Evolutionary conservation across 1,284 basidiomycete genomes (phyloP), one percentile per base, ranked within the genome.

Genomic region (Phylloporus sp.): DNA sequence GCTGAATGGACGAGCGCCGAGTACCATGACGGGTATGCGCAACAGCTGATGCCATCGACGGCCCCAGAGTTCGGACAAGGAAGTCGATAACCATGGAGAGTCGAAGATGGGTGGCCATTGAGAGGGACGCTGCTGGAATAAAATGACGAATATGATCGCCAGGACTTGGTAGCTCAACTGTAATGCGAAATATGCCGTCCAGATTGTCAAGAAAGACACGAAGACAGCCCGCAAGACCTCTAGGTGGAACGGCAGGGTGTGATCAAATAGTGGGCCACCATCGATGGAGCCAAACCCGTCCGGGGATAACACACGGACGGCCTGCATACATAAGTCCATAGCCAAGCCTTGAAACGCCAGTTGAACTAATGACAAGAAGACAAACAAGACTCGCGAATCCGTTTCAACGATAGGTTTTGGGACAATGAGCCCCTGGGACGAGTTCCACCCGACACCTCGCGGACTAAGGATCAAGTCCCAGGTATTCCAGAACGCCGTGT

Each of bases 251-350:
- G 84, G 75, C 3, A 85, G 73, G 12, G 76, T 70, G 15, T 70
- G 53, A 68, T 86, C 81, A 70, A 84, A 87, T 44, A 90, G 83
- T 32, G 82, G 79, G 10, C 80, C 81, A 15, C 74, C 72, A 11
- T 53, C 24, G 29, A 50, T 13, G 0, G 73, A 69, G 22, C 62
- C 64, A 44, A 74, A 62, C 12, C 61, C 59, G 34, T 67, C 63
- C 0, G 71, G 72, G 32, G 66, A 68, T 12, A 66, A 31, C 12
- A 60, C 29, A n/a, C 64, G 65, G 13, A 66, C 56, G 7, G 15
- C 28, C 29, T 65, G 68, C 20, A 70, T n/a, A 50, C 60, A 37
- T 10, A 8, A 8, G 15, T 37, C 34, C 34, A 37, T 37, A 37
- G 34, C 34, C 15, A 37, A 15, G 1, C 50, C 60, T 29, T 63